Base-by-base conservation (phyloP, 495 filamentous ascomycete genomes). In the Mytilinidion resinicola region DNA sequence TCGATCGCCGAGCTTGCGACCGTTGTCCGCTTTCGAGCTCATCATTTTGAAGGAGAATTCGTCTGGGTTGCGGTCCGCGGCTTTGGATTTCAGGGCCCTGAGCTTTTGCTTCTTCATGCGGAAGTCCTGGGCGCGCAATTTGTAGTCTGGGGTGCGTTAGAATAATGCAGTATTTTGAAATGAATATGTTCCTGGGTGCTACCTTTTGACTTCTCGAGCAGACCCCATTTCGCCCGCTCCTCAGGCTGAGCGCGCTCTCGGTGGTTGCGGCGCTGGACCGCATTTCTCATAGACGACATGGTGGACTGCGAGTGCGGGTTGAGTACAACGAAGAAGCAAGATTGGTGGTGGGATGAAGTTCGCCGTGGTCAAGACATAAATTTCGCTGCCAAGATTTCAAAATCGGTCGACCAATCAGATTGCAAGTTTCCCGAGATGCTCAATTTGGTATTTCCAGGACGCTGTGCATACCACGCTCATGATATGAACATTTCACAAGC, bases 21-120 rank as follows among this genome's bases (percentile, higher is more conserved):
- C 86, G 15, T 84, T 78, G 55, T 82, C 80, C 33, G 85, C 82
- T 53, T 79, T 73, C 0, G 70, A 77, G 50, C 76, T 80, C 72
- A 95, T 80, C 93, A 98, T 98, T 21, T 85, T 87, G 68, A 89
- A 96, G 74, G 88, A 85, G 77, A 97, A 98, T 73, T 96, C 91
- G 82, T 98, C 93, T 41, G 91, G 90, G 72, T 98, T 97, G 61
- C 89, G 85, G 42, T 93, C 84, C 55, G 81, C 78, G 20, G 86
- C 92, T 74, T 96, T 96, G 59, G 85, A 78, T 62, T 84, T 80
- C 15, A 98, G 83, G 2, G 82, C 79, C 69, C 87, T 85, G 43
- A 96, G 77, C 33, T 85, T 83, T n/a, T 76, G 75, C 69, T 95
- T 87, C 70, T 98, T 97, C 64, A 73, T 74, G 68, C 89, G 90